Percentiles rank a stretch among this genome's conserved stretches.
Evolutionary conservation across 306 rosid genomes (phyloP).

Genomic region (Acacia acuminata): DNA sequence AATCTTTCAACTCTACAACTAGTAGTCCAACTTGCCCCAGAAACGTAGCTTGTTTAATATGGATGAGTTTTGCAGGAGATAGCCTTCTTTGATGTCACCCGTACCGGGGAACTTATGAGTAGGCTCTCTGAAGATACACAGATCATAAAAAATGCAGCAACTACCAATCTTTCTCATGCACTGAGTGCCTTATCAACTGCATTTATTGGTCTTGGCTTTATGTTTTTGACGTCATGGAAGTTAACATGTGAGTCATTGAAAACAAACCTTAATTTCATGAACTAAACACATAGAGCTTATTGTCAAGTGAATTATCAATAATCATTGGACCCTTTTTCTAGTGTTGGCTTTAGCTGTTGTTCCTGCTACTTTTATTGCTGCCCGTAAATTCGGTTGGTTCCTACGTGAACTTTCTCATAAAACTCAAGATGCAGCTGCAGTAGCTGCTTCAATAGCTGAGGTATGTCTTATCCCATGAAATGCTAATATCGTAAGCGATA

Average conservation of each 20-base stretch:
- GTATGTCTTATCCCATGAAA: constrained; percentile 38
- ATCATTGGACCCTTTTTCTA: constrained; percentile 23
- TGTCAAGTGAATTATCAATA: neutral
- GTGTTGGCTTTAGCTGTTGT: constrained; percentile 81
- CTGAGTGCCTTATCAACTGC: constrained; percentile 63
- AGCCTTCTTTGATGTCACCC: constrained; percentile 83
- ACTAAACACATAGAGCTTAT: neutral
- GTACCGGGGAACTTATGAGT: constrained; percentile 81
- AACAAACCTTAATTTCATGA: constrained; percentile 8
- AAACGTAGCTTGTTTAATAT: constrained; percentile 14
- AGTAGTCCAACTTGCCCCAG: neutral
- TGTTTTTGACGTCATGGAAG: constrained; percentile 80
- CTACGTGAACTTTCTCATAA: constrained; percentile 78
- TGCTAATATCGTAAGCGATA: neutral
- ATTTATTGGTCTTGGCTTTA: constrained; percentile 70
- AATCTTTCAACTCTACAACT: neutral
- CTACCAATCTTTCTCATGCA: constrained; percentile 85
- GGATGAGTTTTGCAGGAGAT: constrained; percentile 62
- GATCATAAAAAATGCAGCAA: constrained; percentile 83
- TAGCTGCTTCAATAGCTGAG: constrained; percentile 83
- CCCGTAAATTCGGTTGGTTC: constrained; percentile 70
- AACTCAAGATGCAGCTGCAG: constrained; percentile 89
- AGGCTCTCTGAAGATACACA: constrained; percentile 89
- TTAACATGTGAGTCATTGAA: constrained; percentile 59
- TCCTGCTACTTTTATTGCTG: constrained; percentile 72